phyloP scores from a whole-genome alignment of 2,329 filamentous ascomycete species.

The Metarhizium guizhouense region DNA sequence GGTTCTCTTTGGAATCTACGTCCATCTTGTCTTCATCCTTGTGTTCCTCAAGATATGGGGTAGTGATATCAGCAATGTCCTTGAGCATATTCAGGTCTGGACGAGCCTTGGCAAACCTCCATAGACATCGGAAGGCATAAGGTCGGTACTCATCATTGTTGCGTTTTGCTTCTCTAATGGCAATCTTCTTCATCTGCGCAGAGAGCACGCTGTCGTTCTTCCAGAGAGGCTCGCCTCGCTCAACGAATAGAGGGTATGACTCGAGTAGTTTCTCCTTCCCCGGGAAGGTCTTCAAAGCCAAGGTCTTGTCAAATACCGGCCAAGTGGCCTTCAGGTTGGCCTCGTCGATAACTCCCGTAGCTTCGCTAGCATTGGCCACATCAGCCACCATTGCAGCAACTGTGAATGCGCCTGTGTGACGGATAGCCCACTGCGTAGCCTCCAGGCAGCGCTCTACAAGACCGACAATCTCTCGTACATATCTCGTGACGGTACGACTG shows the following conservation, averaged over 20 bases:
- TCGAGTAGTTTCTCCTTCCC: conserved; percentile 81
- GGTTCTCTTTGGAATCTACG: conserved; percentile 44
- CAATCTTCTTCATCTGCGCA: conserved; percentile 68
- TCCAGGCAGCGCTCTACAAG: conserved; percentile 62
- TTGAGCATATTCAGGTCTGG: conserved; percentile 62
- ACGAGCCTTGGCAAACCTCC: conserved; percentile 59
- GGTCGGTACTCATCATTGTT: conserved; percentile 81
- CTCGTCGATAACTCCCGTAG: conserved; percentile 49
- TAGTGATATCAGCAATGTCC: conserved; percentile 56
- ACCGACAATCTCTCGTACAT: conserved; percentile 70
- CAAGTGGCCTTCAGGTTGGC: conserved; percentile 59
- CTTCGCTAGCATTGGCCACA: conserved; percentile 49
- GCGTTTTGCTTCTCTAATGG: conserved; percentile 78
- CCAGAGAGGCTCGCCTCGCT: conserved; percentile 52
- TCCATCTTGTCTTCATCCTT: conserved; percentile 59
- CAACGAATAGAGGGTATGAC: conserved; percentile 70
- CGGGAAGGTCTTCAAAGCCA: conserved; percentile 84
- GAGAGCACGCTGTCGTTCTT: conserved; percentile 41
- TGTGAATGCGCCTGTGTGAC: conserved; percentile 77
- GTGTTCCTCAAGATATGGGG: conserved; percentile 50
- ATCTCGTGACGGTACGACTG: conserved; percentile 70
- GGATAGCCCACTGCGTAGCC: conserved; percentile 80
- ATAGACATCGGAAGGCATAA: conserved; percentile 63
- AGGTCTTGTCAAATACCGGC: conserved; percentile 72
- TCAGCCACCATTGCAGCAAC: conserved; percentile 65